These are phyloP conservation scores for Phytophthora megakarya DNA, from an alignment of 352 stramenopile genomes.

Conservation along the genomic window DNA sequence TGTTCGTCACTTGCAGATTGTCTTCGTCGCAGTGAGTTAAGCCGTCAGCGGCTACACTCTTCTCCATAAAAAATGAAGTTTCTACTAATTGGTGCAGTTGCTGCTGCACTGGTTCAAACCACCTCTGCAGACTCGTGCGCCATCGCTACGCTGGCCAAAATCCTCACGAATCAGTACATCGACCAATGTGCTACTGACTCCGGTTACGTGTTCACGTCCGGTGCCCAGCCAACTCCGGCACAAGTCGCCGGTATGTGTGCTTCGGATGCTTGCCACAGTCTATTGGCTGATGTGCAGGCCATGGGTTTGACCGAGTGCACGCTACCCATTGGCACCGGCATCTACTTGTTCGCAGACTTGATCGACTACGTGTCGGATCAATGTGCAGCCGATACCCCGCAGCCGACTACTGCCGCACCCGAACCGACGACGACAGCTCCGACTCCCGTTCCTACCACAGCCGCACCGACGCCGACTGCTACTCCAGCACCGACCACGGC, in stretches of 20 bases:
- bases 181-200: constrained; percentile 33
- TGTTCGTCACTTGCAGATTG: constrained; percentile 23
- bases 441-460: constrained; percentile 13
- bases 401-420: constrained; percentile 11
- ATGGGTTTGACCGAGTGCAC: constrained; percentile 36
- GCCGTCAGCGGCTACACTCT: constrained; percentile 7
- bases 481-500: constrained; percentile 11
- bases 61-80: constrained; percentile 34
- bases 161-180: constrained; percentile 33
- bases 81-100: constrained; percentile 6
- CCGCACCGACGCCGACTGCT: constrained; percentile 6
- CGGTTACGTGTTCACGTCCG: constrained; percentile 31
- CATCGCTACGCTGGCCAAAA: constrained; percentile 13
- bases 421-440: constrained; percentile 15
- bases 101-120: constrained; percentile 5
- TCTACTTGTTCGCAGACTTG: constrained; percentile 34
- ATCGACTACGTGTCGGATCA: constrained; percentile 32
- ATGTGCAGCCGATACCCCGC: constrained; percentile 11
- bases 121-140: constrained; percentile 17
- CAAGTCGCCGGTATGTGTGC: constrained; percentile 33
- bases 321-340: constrained; percentile 31
- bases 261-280: constrained; percentile 26
- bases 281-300: constrained; percentile 25
- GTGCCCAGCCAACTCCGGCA: constrained; percentile 8
- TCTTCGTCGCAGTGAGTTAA: constrained; percentile 11